Conservation (phyloP, 257 asterid genomes). For the Osmanthus fragrans region DNA sequence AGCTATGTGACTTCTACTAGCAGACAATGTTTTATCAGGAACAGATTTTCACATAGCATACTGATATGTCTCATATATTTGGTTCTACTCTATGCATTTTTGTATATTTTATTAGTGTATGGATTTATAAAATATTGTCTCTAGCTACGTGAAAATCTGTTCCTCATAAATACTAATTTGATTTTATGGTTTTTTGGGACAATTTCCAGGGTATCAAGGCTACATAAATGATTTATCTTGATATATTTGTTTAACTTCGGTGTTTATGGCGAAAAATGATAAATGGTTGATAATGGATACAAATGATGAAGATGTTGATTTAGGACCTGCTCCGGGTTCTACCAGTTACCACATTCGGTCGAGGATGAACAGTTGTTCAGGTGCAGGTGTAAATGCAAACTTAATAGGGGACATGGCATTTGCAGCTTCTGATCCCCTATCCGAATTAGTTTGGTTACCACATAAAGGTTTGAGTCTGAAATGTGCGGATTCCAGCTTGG, state of each 20-base stretch:
- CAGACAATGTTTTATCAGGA: too few species aligned
- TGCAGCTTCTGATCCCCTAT: conserved; percentile 61
- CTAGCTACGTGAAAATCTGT: not conserved
- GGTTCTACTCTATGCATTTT: not conserved
- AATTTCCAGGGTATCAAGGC: not conserved
- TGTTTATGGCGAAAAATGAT: conserved; percentile 14
- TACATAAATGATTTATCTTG: not conserved
- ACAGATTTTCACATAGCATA: too few species aligned
- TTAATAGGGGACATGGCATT: conserved; percentile 43
- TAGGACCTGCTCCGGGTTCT: conserved; percentile 53
- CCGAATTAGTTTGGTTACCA: conserved; percentile 82
- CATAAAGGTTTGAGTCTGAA: conserved; percentile 57
- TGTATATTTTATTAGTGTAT: not conserved
- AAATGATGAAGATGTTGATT: conserved; percentile 38
- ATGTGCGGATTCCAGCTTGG: conserved; percentile 38
- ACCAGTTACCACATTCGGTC: conserved; percentile 27
- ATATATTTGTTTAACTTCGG: conserved; percentile 22
- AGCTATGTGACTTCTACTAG: too few species aligned
- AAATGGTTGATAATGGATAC: conserved; percentile 30
- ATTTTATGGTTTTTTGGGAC: not conserved
- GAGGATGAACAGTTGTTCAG: conserved; percentile 33
- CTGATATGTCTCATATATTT: not conserved
- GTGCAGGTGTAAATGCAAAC: conserved; percentile 94
- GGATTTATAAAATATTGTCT: not conserved
- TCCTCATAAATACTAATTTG: not conserved